phyloP scores from a whole-genome alignment of 257 asterid species.

The Nicotiana sylvestris region DNA sequence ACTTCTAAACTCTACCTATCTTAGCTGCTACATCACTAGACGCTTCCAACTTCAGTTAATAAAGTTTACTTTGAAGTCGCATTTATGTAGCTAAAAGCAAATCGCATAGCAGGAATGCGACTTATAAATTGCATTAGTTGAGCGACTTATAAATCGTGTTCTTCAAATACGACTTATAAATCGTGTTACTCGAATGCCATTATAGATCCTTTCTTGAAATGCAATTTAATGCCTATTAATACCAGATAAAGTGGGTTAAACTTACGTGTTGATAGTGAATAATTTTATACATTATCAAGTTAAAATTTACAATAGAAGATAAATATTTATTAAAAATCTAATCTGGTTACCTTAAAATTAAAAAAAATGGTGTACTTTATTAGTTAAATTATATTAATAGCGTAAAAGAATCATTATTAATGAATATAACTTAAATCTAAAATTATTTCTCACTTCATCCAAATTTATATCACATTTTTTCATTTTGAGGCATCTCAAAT shows the following conservation, averaged over 20 bases:
- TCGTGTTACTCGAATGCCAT: too few species aligned
- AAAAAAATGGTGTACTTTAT: neutral
- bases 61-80: neutral
- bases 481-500: neutral
- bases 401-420: neutral
- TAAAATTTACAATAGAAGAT: neutral
- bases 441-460: neutral
- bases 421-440: neutral
- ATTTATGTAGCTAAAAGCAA: too few species aligned
- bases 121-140: too few species aligned
- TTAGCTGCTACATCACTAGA: constrained; percentile 12
- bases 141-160: too few species aligned
- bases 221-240: too few species aligned
- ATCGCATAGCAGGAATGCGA: too few species aligned
- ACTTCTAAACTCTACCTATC: neutral
- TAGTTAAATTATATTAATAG: neutral
- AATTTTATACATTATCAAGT: neutral
- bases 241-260: neutral
- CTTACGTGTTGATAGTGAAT: neutral
- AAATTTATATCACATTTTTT: neutral
- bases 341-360: neutral
- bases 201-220: too few species aligned
- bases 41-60: neutral
- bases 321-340: neutral
- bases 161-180: too few species aligned